Evolutionary conservation across 129 eudicot genomes (phyloP), one percentile per base, ranked within the genome.

Genomic region (Flaveria ramosissima): DNA sequence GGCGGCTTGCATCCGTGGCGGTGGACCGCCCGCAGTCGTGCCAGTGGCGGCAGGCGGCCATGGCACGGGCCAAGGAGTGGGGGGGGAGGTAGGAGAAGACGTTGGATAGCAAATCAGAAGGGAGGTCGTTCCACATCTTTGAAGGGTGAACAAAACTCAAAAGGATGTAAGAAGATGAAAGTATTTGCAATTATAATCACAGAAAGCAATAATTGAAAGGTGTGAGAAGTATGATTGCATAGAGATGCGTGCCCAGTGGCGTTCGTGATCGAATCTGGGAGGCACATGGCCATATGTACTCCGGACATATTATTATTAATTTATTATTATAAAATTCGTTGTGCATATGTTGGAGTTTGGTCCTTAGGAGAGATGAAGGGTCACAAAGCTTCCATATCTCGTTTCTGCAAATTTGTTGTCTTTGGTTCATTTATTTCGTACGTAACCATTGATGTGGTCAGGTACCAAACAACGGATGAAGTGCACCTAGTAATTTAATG

Each of bases 121-220:
- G 94, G 68, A 91, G 90, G 51, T 83, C 83, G 75, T 50, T 80
- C 94, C 94, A 91, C 97, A 91, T 91, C 3, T 43, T 67, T 16
- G 43, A 45, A 15, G 24, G 41, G 24, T 56, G 56, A 36, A 36
- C 41, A 36, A 5, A 36, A 36, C 11, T 66, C 7, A 52, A 32
- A 24, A 51, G 68, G 21, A 19, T 36, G 81, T 2, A 30, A 15
- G 45, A 52, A 21, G 3, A 52, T 65, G 67, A 41, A 79, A 55
- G 27, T 59, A 20, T 11, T 42, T 80, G 56, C 24, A 59, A 1
- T 14, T 42, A 66, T 63, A 46, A 30, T 30, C 15, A n/a, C 32
- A 39, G 8, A 42, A 73, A 50, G 46, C 71, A 60, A 76, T 70
- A 26, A 76, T 77, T 70, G 70, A 42, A 68, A 20, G 17, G 26